phyloP scores from a whole-genome alignment of 305 asterid species.

The Fraxinus ornus region DNA sequence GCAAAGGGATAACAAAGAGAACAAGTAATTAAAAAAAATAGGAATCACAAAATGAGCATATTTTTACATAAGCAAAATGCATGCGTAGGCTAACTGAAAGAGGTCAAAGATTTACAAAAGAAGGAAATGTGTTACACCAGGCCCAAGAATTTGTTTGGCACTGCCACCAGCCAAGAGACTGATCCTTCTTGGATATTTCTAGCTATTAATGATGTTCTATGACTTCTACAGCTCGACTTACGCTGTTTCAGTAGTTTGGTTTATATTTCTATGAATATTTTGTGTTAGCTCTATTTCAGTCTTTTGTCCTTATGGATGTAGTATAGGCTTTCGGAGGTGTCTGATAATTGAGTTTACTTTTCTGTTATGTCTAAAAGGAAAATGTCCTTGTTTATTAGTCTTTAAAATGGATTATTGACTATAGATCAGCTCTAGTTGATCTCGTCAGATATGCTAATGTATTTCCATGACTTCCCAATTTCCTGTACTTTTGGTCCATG shows the following conservation, averaged over 20 bases:
- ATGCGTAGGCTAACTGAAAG: not conserved
- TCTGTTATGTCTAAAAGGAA: not conserved
- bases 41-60: not conserved
- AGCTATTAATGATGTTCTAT: not conserved
- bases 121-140: not conserved
- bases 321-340: not conserved
- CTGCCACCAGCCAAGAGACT: not conserved
- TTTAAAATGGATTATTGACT: not conserved
- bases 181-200: not conserved
- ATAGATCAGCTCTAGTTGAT: not conserved
- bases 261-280: not conserved
- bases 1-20: conserved; percentile 27
- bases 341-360: not conserved
- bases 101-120: not conserved
- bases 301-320: not conserved
- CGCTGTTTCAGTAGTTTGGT: not conserved
- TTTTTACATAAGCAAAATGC: not conserved
- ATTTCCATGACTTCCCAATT: not conserved
- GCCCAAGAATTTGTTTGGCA: not conserved
- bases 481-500: not conserved
- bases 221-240: not conserved
- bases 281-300: conserved; percentile 3
- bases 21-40: not conserved
- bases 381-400: not conserved
- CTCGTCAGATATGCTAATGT: not conserved